These are phyloP conservation scores for Salix viminalis DNA, from an alignment of 345 rosid species.

Conservation along the genomic window DNA sequence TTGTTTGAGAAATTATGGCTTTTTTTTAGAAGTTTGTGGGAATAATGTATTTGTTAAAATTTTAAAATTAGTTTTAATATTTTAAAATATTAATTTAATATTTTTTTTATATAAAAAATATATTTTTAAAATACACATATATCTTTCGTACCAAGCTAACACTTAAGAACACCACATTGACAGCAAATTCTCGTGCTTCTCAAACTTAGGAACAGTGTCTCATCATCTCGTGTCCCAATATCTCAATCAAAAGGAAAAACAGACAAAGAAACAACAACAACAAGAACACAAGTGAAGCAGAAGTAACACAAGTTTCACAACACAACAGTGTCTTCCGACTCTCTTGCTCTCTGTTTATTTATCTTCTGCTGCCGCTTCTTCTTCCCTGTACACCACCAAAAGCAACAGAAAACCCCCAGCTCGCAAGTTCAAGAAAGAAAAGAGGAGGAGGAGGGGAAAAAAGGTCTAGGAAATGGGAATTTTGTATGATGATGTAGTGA, in stretches of 20 bases:
- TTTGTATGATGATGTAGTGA: constrained; percentile 76
- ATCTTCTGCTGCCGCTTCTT: neutral
- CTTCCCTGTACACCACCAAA: constrained; percentile 2
- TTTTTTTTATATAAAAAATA: too few species aligned
- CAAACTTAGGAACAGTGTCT: neutral
- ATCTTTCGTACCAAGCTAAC: too few species aligned
- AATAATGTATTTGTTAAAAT: too few species aligned
- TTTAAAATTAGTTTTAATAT: too few species aligned
- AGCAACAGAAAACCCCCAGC: neutral
- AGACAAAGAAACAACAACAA: constrained; percentile 15
- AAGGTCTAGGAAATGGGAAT: constrained; percentile 54
- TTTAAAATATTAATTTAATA: too few species aligned
- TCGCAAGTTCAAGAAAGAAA: neutral
- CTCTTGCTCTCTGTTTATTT: neutral
- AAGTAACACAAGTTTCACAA: constrained; percentile 25
- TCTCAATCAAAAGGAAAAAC: neutral
- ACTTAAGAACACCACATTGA: neutral
- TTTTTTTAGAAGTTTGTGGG: too few species aligned
- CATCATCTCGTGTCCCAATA: constrained; percentile 2
- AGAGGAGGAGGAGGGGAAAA: neutral
- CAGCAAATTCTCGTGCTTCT: neutral
- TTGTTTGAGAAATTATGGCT: too few species aligned
- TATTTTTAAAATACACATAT: too few species aligned
- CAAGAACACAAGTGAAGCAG: constrained; percentile 23
- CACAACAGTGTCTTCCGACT: neutral